Conservation (phyloP, 2,329 filamentous ascomycete species). For the Madurella fahalii region DNA sequence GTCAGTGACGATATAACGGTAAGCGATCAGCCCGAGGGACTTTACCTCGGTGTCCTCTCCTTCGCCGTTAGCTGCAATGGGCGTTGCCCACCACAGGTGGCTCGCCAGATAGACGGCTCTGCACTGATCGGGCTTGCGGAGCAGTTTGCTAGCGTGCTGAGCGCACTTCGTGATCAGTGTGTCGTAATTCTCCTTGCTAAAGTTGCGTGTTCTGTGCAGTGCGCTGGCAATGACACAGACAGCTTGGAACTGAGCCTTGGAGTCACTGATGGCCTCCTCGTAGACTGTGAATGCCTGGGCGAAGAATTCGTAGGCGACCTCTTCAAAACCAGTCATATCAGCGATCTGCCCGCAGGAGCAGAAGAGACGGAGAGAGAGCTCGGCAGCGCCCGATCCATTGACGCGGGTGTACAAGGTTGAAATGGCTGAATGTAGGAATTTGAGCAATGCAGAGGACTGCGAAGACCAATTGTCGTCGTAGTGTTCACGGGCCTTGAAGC, state of each 20-base stretch:
- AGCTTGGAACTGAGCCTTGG: slow-evolving; percentile 94
- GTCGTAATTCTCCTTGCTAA: slow-evolving; percentile 96
- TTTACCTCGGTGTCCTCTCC: slow-evolving; percentile 74
- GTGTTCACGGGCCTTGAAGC: slow-evolving; percentile 87
- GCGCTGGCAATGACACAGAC: slow-evolving; percentile 91
- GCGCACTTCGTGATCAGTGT: slow-evolving; percentile 97
- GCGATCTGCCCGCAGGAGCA: slow-evolving; percentile 89
- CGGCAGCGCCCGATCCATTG: slow-evolving; percentile 70
- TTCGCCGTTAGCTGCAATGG: slow-evolving; percentile 71
- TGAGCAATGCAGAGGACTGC: slow-evolving; percentile 75
- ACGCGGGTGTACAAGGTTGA: slow-evolving; percentile 86
- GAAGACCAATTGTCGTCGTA: slow-evolving; percentile 63
- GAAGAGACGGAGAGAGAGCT: slow-evolving; percentile 85
- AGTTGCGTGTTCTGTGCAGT: slow-evolving; percentile 82
- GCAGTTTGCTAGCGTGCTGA: slow-evolving; percentile 89
- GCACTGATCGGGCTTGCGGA: slow-evolving; percentile 98
- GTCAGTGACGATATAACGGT: background rate
- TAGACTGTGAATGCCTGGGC: slow-evolving; percentile 98
- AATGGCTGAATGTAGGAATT: slow-evolving; percentile 88
- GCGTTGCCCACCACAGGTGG: slow-evolving; percentile 96
- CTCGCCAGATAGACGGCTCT: slow-evolving; percentile 94
- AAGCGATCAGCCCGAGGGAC: slow-evolving; percentile 29
- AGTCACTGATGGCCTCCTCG: slow-evolving; percentile 93
- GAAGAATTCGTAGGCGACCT: slow-evolving; percentile 97
- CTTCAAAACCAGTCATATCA: slow-evolving; percentile 86